Evolutionary conservation across 331 rosid species (phyloP).

Genomic region (Saraca asoca): DNA sequence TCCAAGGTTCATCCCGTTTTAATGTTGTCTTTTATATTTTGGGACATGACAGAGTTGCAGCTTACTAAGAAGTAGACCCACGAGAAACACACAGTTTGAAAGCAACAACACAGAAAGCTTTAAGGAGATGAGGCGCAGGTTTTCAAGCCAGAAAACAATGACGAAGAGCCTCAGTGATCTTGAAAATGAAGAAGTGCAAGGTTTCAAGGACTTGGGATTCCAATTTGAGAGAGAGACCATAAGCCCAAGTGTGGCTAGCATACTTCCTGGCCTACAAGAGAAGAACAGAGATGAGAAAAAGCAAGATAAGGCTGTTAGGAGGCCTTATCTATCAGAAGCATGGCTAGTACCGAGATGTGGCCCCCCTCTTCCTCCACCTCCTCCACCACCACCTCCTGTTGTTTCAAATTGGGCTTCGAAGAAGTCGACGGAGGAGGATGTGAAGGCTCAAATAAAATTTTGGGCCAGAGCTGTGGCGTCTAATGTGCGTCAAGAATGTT

Average conservation of each 20-base stretch:
- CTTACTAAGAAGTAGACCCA: conserved; percentile 46
- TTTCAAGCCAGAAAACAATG: conserved; percentile 39
- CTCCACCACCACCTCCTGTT: no score
- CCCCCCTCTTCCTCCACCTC: conserved; percentile 25
- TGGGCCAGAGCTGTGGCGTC: no score
- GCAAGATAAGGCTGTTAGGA: conserved; percentile 44
- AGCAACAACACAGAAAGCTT: conserved; percentile 43
- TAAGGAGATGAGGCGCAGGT: conserved; percentile 51
- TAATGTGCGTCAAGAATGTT: no score
- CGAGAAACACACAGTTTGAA: conserved; percentile 40
- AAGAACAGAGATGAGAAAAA: conserved; percentile 52
- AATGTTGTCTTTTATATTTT: conserved; percentile 13
- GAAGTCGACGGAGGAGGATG: conserved; percentile 49
- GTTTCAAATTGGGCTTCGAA: conserved; percentile 57
- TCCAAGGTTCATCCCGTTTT: background rate
- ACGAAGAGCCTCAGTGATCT: conserved; percentile 77
- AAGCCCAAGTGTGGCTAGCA: conserved; percentile 63
- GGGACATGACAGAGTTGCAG: conserved; percentile 48
- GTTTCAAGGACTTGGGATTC: conserved; percentile 92
- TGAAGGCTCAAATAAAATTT: conserved; percentile 76
- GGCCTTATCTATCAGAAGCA: conserved; percentile 92
- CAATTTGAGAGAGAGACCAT: conserved; percentile 68
- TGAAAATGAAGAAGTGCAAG: conserved; percentile 82
- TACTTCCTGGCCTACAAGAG: conserved; percentile 81
- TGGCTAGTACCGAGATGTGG: conserved; percentile 66